A percentile compares a stretch with the other conserved stretches of the same genome.
phyloP scores from a whole-genome alignment of 257 asterid species.

The Catharanthus roseus region DNA sequence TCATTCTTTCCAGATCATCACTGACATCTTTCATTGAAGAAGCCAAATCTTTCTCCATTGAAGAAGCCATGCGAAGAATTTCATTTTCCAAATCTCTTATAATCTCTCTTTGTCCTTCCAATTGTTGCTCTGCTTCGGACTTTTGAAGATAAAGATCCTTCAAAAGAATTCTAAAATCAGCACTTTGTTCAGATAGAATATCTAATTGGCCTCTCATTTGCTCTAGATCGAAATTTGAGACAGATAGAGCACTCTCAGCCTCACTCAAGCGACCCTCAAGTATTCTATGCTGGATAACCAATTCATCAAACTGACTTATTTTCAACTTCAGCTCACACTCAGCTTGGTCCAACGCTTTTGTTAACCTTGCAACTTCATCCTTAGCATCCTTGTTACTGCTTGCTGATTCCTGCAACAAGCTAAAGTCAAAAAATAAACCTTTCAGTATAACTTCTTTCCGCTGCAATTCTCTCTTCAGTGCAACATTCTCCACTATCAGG shows the following conservation, averaged over 20 bases:
- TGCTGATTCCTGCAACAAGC: slow-evolving; percentile 83
- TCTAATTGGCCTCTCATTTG: slow-evolving; percentile 41
- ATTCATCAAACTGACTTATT: slow-evolving; percentile 43
- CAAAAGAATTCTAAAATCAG: slow-evolving; percentile 50
- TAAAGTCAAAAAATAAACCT: slow-evolving; percentile 81
- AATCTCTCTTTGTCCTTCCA: slow-evolving; percentile 57
- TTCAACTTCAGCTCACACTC: slow-evolving; percentile 54
- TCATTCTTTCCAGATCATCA: slow-evolving; percentile 42
- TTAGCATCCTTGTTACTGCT: slow-evolving; percentile 61
- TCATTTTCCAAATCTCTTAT: slow-evolving; percentile 61
- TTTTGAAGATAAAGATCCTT: slow-evolving; percentile 61
- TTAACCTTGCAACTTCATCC: slow-evolving; percentile 61
- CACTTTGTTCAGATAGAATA: slow-evolving; percentile 53
- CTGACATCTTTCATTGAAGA: slow-evolving; percentile 36
- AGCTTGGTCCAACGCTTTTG: slow-evolving; percentile 41
- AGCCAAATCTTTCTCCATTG: slow-evolving; percentile 37
- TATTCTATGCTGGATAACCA: slow-evolving; percentile 39
- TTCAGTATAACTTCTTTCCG: slow-evolving; percentile 55
- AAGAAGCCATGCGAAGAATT: slow-evolving; percentile 52
- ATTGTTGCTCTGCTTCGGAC: slow-evolving; percentile 54
- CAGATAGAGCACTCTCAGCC: slow-evolving; percentile 45
- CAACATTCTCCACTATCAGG: slow-evolving; percentile 27
- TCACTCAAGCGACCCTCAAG: slow-evolving; percentile 53
- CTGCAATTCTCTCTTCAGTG: slow-evolving; percentile 59
- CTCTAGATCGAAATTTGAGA: slow-evolving; percentile 47